Conservation (phyloP, 2,329 filamentous ascomycete species). For the Elsinoe australis region DNA sequence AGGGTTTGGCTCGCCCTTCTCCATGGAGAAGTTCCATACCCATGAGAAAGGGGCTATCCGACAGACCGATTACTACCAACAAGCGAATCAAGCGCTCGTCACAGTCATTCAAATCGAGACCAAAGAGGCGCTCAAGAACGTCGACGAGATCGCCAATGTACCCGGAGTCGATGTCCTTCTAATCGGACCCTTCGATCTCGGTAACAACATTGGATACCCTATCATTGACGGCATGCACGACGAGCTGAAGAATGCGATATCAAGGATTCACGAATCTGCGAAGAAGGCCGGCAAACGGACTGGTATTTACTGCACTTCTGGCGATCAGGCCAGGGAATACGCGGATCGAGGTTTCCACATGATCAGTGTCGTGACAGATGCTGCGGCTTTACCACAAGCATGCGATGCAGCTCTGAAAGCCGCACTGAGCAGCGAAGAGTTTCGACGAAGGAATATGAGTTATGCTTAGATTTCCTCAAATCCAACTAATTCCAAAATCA, state of each 20-base stretch:
- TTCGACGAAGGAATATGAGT: slow-evolving; percentile 2
- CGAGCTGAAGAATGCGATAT: slow-evolving; percentile 46
- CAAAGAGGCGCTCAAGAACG: slow-evolving; percentile 33
- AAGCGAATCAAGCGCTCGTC: slow-evolving; percentile 48
- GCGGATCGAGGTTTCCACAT: slow-evolving; percentile 50
- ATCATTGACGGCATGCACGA: slow-evolving; percentile 43
- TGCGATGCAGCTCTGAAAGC: slow-evolving; percentile 26
- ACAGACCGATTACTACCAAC: slow-evolving; percentile 43
- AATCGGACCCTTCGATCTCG: slow-evolving; percentile 50
- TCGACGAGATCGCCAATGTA: slow-evolving; percentile 45
- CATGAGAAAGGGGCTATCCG: slow-evolving; percentile 25
- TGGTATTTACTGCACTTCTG: slow-evolving; percentile 49
- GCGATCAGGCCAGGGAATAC: slow-evolving; percentile 45
- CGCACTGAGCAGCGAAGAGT: slow-evolving; percentile 21
- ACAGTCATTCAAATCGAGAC: slow-evolving; percentile 46
- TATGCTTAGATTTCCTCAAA: too few species aligned
- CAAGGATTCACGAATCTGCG: slow-evolving; percentile 45
- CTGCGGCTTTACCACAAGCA: slow-evolving; percentile 26
- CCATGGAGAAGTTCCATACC: slow-evolving; percentile 31
- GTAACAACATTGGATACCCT: slow-evolving; percentile 50
- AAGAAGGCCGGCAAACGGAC: slow-evolving; percentile 46
- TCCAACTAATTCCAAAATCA: too few species aligned
- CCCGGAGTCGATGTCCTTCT: slow-evolving; percentile 48
- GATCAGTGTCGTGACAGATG: slow-evolving; percentile 35
- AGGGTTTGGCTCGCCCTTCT: slow-evolving; percentile 51